phyloP scores from a whole-genome alignment of 2,329 filamentous ascomycete species.

The Cladophialophora bantiana region DNA sequence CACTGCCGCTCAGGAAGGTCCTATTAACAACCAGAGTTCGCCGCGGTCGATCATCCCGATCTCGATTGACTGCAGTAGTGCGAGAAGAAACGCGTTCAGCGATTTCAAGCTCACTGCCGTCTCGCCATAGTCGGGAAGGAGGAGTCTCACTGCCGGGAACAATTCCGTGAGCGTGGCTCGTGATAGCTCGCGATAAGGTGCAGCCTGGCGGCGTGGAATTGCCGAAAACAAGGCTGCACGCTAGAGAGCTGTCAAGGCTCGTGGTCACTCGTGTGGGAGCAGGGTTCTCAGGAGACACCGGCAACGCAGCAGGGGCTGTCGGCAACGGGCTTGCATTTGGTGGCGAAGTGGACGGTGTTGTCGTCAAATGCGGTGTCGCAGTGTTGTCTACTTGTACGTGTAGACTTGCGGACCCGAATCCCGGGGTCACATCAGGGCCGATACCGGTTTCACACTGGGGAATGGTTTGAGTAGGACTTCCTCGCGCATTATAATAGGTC shows the following conservation, averaged over 20 bases:
- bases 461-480: background rate
- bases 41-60: background rate
- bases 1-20: no score
- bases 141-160: background rate
- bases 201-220: background rate
- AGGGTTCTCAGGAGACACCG: background rate
- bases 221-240: background rate
- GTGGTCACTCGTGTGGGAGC: background rate
- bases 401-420: background rate
- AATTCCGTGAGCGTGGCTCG: background rate
- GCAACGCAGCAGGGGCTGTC: background rate
- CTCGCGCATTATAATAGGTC: background rate
- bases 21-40: no score
- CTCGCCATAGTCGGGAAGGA: background rate
- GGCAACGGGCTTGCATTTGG: background rate
- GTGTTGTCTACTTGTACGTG: no score
- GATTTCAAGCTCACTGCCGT: background rate
- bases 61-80: background rate
- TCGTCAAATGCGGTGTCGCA: background rate
- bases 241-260: background rate
- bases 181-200: background rate
- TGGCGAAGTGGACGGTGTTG: background rate
- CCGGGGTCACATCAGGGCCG: slow-evolving; percentile 20
- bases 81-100: background rate
- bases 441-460: slow-evolving; percentile 18